A percentile compares a stretch with the other conserved stretches of the same genome.
Conservation (phyloP, 441 rosid species). For the Mallotus repandus region DNA sequence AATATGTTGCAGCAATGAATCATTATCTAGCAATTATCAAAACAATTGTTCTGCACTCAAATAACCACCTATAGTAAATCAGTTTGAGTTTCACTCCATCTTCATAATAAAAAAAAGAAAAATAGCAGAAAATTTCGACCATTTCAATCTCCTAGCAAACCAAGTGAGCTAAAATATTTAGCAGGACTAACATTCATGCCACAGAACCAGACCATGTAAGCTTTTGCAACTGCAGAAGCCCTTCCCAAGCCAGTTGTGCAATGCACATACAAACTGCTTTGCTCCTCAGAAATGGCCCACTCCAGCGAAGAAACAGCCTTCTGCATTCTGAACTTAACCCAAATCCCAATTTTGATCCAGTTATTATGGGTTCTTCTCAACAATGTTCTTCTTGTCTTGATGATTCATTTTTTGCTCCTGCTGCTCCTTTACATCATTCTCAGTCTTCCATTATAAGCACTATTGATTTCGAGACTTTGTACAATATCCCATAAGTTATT, state of each 20-base stretch:
- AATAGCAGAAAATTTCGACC: not conserved
- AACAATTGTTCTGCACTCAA: no score
- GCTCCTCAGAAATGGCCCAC: no score
- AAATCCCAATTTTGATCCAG: constrained; percentile 21
- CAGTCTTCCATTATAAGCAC: constrained; percentile 45
- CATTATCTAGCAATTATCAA: not conserved
- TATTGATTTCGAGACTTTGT: constrained; percentile 8
- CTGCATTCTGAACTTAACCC: constrained; percentile 59
- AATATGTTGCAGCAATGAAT: not conserved
- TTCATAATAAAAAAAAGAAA: not conserved
- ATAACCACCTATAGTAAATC: no score
- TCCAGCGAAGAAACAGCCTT: no score
- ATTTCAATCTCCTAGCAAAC: not conserved
- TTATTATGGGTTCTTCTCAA: constrained; percentile 11
- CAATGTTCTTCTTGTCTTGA: constrained; percentile 2
- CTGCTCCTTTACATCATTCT: not conserved
- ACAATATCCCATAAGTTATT: not conserved
- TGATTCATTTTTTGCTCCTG: constrained; percentile 35
- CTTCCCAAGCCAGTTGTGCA: no score
- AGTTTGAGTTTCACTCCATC: no score
- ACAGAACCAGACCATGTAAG: no score
- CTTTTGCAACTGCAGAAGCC: no score
- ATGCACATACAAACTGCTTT: no score
- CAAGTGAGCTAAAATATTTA: not conserved
- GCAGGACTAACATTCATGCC: no score